Conservation (phyloP, 768 basidiomycete species). For the Glaciozyma martinii region DNA sequence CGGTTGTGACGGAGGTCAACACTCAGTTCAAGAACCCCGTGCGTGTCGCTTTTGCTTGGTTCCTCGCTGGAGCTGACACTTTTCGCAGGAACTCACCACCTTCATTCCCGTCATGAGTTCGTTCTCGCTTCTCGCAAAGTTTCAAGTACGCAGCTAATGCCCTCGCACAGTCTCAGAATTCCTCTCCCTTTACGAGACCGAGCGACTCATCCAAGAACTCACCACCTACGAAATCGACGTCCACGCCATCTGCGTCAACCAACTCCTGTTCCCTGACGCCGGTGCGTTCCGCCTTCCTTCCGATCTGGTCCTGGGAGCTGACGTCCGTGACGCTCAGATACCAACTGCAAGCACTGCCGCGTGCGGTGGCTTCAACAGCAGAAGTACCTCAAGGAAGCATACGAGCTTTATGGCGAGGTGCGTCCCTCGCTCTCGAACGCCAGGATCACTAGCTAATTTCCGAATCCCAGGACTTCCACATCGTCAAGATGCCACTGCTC, state of each 20-base stretch:
- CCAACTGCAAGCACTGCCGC: slow-evolving; percentile 89
- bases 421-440: background rate
- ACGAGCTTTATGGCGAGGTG: slow-evolving; percentile 47
- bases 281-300: slow-evolving; percentile 48
- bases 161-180: slow-evolving; percentile 96
- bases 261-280: slow-evolving; percentile 84
- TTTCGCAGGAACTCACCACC: slow-evolving; percentile 71
- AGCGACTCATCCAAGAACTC: slow-evolving; percentile 84
- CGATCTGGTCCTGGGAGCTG: background rate
- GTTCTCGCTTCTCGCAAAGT: background rate
- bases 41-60: slow-evolving; percentile 37
- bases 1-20: slow-evolving; percentile 95
- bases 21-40: slow-evolving; percentile 95
- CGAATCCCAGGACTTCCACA: slow-evolving; percentile 97
- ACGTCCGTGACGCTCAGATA: slow-evolving; percentile 47
- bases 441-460: too few species aligned
- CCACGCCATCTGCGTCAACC: slow-evolving; percentile 97
- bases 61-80: background rate
- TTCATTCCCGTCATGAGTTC: slow-evolving; percentile 71
- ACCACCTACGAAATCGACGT: slow-evolving; percentile 63
- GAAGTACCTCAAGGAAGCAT: slow-evolving; percentile 91
- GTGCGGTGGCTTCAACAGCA: slow-evolving; percentile 96
- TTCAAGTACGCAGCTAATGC: slow-evolving; percentile 42
- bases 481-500: slow-evolving; percentile 80
- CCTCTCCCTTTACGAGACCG: slow-evolving; percentile 94